phyloP scores from a whole-genome alignment of 495 filamentous ascomycete genomes.

The Margaritispora aquatica region DNA sequence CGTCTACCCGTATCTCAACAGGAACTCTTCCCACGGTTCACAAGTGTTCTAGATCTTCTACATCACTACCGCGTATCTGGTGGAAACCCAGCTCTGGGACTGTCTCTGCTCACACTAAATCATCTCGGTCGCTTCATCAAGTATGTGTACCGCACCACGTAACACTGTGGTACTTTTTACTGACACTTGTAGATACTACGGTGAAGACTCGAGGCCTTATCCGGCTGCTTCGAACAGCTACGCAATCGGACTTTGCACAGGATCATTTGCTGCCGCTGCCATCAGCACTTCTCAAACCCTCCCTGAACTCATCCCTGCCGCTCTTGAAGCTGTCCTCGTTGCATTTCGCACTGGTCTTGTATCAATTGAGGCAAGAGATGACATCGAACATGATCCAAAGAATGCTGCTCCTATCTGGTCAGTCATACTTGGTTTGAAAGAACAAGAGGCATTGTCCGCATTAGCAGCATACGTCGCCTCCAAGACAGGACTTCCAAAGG shows the following conservation, averaged over 20 bases:
- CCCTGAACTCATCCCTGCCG: constrained; percentile 58
- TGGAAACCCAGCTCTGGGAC: constrained; percentile 56
- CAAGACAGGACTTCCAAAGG: constrained; percentile 49
- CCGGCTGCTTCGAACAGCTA: constrained; percentile 36
- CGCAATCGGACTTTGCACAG: constrained; percentile 65
- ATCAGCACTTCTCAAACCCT: constrained; percentile 62
- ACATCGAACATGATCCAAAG: constrained; percentile 38
- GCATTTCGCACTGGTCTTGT: constrained; percentile 62
- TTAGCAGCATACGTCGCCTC: not conserved
- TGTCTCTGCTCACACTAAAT: constrained; percentile 58
- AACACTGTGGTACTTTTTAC: not conserved
- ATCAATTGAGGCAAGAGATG: not conserved
- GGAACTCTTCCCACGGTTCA: constrained; percentile 59
- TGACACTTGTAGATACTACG: constrained; percentile 31
- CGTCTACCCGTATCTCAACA: constrained; percentile 47
- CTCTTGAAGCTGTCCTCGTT: constrained; percentile 42
- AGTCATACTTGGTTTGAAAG: constrained; percentile 42
- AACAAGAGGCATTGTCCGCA: not conserved
- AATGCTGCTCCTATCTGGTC: constrained; percentile 68
- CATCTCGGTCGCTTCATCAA: constrained; percentile 72
- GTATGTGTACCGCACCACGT: constrained; percentile 37
- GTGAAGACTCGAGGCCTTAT: constrained; percentile 38
- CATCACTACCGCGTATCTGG: constrained; percentile 50
- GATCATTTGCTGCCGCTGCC: constrained; percentile 64
- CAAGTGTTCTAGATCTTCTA: constrained; percentile 56